Evolutionary conservation across 257 asterid species (phyloP).

Genomic region (Ligustrum vulgare): DNA sequence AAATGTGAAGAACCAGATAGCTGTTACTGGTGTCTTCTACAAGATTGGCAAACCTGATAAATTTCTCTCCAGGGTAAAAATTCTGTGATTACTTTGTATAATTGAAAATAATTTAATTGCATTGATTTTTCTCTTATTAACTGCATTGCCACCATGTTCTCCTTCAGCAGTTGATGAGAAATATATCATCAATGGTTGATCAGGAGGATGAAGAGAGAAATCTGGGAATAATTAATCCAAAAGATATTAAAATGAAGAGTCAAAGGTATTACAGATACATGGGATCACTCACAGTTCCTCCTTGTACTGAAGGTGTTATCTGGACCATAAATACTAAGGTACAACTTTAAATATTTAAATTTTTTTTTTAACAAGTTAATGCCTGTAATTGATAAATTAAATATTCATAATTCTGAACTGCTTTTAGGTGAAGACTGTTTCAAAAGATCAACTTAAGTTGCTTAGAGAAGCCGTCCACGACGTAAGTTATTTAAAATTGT

Average conservation of each 20-base stretch:
- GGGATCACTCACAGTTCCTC: constrained; percentile 55
- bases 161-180: constrained; percentile 23
- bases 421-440: constrained; percentile 39
- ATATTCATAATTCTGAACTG: background rate
- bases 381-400: background rate
- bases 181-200: constrained; percentile 25
- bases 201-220: constrained; percentile 14
- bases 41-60: constrained; percentile 59
- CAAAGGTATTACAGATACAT: constrained; percentile 33
- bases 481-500: constrained; percentile 27
- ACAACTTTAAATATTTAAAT: background rate
- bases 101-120: too few species aligned
- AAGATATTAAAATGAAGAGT: constrained; percentile 10
- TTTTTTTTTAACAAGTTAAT: background rate
- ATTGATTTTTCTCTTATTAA: background rate
- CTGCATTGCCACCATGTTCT: background rate
- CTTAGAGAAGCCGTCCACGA: constrained; percentile 49
- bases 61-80: constrained; percentile 55
- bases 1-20: constrained; percentile 32
- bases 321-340: constrained; percentile 44
- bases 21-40: constrained; percentile 58
- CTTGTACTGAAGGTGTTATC: constrained; percentile 48
- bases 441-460: constrained; percentile 37
- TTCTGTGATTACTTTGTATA: background rate
- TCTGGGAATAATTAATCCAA: constrained; percentile 31